Evolutionary conservation across 2,329 filamentous ascomycete species (phyloP).

Genomic region (Sclerotinia glacialis): DNA sequence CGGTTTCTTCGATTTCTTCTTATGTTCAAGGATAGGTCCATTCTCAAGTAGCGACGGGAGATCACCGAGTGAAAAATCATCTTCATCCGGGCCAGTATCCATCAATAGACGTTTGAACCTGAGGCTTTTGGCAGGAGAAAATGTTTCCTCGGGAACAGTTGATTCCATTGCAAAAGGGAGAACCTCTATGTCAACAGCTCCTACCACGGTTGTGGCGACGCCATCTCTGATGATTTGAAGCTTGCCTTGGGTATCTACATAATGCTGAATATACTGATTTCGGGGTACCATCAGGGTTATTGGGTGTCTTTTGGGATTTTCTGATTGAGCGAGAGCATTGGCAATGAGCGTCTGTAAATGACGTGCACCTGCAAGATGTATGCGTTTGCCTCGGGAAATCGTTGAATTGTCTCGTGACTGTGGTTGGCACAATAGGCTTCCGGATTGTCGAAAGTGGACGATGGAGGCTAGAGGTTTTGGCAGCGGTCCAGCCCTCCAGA

Average conservation of each 20-base stretch:
- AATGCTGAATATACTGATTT: not conserved
- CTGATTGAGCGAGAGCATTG: slow-evolving; percentile 4
- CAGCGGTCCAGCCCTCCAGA: slow-evolving; percentile 4
- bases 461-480: not conserved
- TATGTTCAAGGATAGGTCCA: not conserved
- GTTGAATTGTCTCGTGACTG: slow-evolving; percentile 5
- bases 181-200: slow-evolving; percentile 10
- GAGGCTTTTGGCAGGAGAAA: not conserved
- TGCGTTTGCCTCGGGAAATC: not conserved
- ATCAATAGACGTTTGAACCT: not conserved
- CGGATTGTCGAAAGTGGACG: not conserved
- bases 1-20: not conserved
- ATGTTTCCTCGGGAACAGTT: not conserved
- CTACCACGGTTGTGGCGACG: not conserved
- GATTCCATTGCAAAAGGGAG: slow-evolving; percentile 9
- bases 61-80: not conserved
- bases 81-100: slow-evolving; percentile 3
- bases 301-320: not conserved
- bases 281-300: slow-evolving; percentile 7
- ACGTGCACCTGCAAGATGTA: not conserved
- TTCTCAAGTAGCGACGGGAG: not conserved
- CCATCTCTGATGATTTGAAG: not conserved
- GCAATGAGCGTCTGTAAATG: slow-evolving; percentile 3
- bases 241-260: slow-evolving; percentile 2
- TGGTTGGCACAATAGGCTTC: not conserved